Percentiles rank a stretch among this genome's conserved stretches.
phyloP scores from a whole-genome alignment of 305 asterid species.

The Euphrasia arctica region DNA sequence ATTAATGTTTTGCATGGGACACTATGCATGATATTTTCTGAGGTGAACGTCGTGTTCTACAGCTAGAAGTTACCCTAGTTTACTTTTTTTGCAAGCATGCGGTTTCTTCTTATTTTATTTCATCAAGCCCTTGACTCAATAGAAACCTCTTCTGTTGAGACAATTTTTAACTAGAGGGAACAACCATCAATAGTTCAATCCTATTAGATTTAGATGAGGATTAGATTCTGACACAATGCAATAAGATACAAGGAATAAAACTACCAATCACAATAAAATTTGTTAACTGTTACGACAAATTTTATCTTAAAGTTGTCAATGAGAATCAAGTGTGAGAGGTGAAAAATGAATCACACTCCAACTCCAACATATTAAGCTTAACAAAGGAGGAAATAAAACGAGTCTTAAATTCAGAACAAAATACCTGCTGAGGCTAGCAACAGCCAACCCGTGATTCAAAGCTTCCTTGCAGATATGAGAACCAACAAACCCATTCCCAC shows the following conservation, averaged over 20 bases:
- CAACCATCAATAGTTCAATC: constrained; percentile 2
- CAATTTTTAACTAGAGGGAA: constrained; percentile 8
- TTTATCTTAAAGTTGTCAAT: no score
- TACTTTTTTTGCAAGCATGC: no score
- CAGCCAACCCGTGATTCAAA: constrained; percentile 59
- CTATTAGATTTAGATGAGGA: constrained; percentile 1
- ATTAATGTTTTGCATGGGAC: no score
- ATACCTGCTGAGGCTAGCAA: constrained; percentile 94
- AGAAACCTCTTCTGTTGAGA: not conserved
- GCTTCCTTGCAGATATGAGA: constrained; percentile 95
- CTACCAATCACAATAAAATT: not conserved
- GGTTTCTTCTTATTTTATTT: no score
- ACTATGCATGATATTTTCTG: no score
- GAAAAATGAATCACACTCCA: not conserved
- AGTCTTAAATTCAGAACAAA: not conserved
- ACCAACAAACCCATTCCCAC: constrained; percentile 98
- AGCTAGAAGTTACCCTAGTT: no score
- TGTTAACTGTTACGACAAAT: not conserved
- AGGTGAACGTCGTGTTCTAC: no score
- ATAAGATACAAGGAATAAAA: not conserved
- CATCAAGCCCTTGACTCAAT: no score
- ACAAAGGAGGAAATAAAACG: no score
- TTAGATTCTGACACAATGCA: not conserved
- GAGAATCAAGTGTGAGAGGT: not conserved
- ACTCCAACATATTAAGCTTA: not conserved